Evolutionary conservation across 164 flowering plant species (phyloP).

Genomic region (Umbellularia californica): DNA sequence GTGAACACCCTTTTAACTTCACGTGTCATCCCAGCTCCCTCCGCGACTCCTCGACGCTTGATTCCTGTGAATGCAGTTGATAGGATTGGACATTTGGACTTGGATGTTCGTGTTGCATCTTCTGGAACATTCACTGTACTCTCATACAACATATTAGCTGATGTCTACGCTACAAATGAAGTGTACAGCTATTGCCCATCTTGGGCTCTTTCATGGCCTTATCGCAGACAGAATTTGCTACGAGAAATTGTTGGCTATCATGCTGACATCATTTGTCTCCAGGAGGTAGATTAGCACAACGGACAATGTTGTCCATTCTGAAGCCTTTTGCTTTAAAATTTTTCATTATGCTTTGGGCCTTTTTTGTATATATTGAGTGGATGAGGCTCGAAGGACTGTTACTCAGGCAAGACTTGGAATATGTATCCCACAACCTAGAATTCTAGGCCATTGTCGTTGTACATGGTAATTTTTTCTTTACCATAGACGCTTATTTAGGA

Average conservation of each 20-base stretch:
- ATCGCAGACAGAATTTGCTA: conserved; percentile 83
- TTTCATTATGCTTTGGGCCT: background rate
- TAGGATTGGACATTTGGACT: conserved; percentile 54
- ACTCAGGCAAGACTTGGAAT: background rate
- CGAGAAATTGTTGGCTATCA: conserved; percentile 91
- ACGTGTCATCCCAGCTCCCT: conserved; percentile 95
- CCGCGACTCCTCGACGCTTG: conserved; percentile 78
- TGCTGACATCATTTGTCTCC: conserved; percentile 94
- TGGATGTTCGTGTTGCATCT: conserved; percentile 57
- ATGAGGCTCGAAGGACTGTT: background rate
- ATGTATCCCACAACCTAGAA: background rate
- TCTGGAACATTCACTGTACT: conserved; percentile 83
- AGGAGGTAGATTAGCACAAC: conserved; percentile 56
- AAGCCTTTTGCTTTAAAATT: background rate
- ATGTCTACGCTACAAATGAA: conserved; percentile 63
- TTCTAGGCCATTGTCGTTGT: background rate
- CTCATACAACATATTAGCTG: conserved; percentile 88
- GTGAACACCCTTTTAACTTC: conserved; percentile 55
- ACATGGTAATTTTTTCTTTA: background rate
- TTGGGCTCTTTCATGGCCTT: conserved; percentile 97
- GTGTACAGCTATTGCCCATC: conserved; percentile 83
- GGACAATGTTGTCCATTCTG: background rate
- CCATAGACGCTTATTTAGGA: background rate
- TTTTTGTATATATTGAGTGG: too few relatives aligned
- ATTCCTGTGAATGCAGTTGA: conserved; percentile 71